phyloP scores from a whole-genome alignment of 352 stramenopile species.

The Phytophthora podocarpi region DNA sequence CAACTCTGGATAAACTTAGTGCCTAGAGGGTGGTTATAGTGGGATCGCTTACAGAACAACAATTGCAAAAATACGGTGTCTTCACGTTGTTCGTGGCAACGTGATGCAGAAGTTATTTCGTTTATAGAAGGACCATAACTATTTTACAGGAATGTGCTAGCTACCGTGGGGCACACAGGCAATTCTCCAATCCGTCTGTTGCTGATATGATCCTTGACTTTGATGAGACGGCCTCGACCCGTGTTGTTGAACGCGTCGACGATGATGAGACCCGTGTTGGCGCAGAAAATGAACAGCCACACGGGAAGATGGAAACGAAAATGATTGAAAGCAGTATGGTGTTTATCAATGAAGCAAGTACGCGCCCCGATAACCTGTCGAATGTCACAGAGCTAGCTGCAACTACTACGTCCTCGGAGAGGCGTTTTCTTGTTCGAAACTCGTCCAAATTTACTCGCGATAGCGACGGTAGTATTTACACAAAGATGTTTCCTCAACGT shows the following conservation, averaged over 20 bases:
- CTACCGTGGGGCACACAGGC: neutral
- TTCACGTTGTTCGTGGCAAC: neutral
- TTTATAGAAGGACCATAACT: constrained; percentile 1
- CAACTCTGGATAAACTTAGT: neutral
- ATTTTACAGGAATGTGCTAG: neutral
- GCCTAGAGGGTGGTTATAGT: neutral
- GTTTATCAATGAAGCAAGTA: constrained; percentile 2
- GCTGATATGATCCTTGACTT: neutral
- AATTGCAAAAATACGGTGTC: neutral
- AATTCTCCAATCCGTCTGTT: neutral
- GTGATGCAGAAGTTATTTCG: neutral
- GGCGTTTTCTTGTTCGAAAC: neutral
- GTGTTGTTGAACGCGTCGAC: neutral
- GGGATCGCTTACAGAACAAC: neutral
- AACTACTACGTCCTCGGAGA: neutral
- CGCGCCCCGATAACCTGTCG: too few relatives aligned
- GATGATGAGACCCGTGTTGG: neutral
- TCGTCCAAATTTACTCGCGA: constrained; percentile 1
- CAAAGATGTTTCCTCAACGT: constrained; percentile 14
- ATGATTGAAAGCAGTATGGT: constrained; percentile 1
- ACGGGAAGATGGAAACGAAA: neutral
- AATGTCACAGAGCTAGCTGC: neutral
- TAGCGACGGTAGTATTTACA: constrained; percentile 3
- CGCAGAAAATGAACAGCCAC: neutral
- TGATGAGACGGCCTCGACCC: neutral